Evolutionary conservation across 768 basidiomycete genomes (phyloP).

Genomic region (Infundibulicybe gibba): DNA sequence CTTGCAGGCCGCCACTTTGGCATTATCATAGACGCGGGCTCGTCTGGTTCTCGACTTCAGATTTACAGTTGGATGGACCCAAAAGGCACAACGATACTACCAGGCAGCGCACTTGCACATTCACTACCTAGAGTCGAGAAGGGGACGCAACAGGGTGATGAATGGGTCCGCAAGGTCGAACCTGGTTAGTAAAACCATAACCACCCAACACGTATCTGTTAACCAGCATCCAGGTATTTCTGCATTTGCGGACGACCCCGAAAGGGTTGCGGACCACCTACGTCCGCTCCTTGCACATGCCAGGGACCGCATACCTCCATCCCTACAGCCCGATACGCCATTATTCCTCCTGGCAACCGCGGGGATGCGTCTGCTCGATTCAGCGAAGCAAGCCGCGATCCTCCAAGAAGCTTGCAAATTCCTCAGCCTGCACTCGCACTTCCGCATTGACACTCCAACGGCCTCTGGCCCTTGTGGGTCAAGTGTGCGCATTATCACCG

Average conservation of each 20-base stretch:
- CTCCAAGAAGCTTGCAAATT: slow-evolving; percentile 77
- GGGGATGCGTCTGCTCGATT: slow-evolving; percentile 87
- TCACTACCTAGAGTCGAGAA: slow-evolving; percentile 86
- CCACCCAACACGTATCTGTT: not conserved
- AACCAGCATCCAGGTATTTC: slow-evolving; percentile 69
- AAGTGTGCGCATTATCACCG: slow-evolving; percentile 91
- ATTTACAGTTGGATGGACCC: slow-evolving; percentile 97
- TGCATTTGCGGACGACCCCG: slow-evolving; percentile 66
- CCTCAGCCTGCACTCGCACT: slow-evolving; percentile 70
- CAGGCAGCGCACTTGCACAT: slow-evolving; percentile 48
- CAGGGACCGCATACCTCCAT: slow-evolving; percentile 78
- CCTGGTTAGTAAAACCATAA: slow-evolving; percentile 62
- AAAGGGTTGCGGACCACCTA: slow-evolving; percentile 71
- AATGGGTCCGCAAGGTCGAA: slow-evolving; percentile 90
- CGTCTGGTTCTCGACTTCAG: slow-evolving; percentile 92
- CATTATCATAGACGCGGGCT: slow-evolving; percentile 97
- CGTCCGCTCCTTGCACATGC: slow-evolving; percentile 84
- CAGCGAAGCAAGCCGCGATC: slow-evolving; percentile 65
- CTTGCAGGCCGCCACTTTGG: slow-evolving; percentile 80
- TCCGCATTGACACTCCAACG: slow-evolving; percentile 68
- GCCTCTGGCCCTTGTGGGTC: slow-evolving; percentile 82
- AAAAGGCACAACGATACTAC: slow-evolving; percentile 42
- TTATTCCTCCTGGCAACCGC: slow-evolving; percentile 95
- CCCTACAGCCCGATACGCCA: slow-evolving; percentile 79
- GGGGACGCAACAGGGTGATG: slow-evolving; percentile 74